Evolutionary conservation across 768 basidiomycete species (phyloP).

Genomic region (Infundibulicybe gibba): DNA sequence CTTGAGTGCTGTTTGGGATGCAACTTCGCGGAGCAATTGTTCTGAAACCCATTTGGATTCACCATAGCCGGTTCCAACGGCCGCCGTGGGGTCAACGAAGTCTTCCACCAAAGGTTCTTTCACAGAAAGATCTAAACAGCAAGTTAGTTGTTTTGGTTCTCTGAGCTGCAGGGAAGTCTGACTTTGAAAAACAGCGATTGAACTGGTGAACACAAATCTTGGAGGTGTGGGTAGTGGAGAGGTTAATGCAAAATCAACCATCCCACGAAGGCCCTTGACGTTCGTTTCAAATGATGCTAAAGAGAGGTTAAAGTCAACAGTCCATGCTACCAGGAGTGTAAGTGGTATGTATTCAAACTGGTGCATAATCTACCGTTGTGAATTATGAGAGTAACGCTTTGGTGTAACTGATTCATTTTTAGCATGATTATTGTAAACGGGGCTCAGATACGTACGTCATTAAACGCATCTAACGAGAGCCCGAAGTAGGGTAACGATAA

Average conservation of each 20-base stretch:
- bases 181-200: conserved; percentile 18
- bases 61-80: conserved; percentile 29
- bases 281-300: conserved; percentile 40
- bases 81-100: background rate
- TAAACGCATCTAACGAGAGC: conserved; percentile 1
- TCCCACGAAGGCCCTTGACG: conserved; percentile 33
- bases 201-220: conserved; percentile 35
- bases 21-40: conserved; percentile 25
- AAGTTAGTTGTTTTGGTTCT: background rate
- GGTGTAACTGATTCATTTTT: conserved; percentile 3
- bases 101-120: background rate
- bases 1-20: conserved; percentile 18
- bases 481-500: conserved; percentile 5
- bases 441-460: background rate
- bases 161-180: background rate
- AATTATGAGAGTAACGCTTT: conserved; percentile 21
- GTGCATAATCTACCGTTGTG: conserved; percentile 22
- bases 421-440: background rate
- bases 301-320: conserved; percentile 43
- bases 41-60: conserved; percentile 43
- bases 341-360: background rate
- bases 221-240: conserved; percentile 20
- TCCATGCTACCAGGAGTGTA: conserved; percentile 29
- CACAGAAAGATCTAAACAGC: background rate
- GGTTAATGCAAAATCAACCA: conserved; percentile 30